Conservation (phyloP, 768 basidiomycete species). For the Suillus alpinus region DNA sequence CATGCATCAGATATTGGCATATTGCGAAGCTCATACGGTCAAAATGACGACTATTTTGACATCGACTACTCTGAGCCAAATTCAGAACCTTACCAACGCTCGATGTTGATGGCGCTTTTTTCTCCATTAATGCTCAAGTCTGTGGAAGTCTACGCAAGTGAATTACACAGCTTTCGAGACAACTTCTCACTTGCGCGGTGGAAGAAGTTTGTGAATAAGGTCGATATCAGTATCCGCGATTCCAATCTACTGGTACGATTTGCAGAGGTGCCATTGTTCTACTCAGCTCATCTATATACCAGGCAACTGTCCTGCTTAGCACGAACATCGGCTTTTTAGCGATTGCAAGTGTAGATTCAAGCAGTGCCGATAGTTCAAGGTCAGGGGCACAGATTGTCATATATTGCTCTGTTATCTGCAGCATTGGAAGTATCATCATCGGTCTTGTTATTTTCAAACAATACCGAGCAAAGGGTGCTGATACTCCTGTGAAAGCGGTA, state of each 20-base stretch:
- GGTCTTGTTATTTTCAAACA: slow-evolving; percentile 32
- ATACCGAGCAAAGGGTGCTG: slow-evolving; percentile 30
- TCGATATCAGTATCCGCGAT: slow-evolving; percentile 30
- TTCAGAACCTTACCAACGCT: slow-evolving; percentile 18
- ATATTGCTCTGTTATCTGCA: slow-evolving; percentile 28
- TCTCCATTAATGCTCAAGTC: slow-evolving; percentile 22
- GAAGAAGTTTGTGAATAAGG: slow-evolving; percentile 28
- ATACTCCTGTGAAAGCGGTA: slow-evolving; percentile 30
- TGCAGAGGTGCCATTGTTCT: neutral
- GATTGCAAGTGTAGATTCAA: slow-evolving; percentile 12
- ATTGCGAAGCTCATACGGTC: slow-evolving; percentile 28
- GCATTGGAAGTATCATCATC: slow-evolving; percentile 26
- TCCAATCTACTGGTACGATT: slow-evolving; percentile 26
- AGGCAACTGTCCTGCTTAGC: slow-evolving; percentile 29
- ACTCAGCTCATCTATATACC: neutral
- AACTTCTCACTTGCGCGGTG: slow-evolving; percentile 25
- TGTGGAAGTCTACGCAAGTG: slow-evolving; percentile 26
- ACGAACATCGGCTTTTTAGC: slow-evolving; percentile 25
- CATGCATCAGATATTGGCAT: slow-evolving; percentile 24
- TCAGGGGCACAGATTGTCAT: slow-evolving; percentile 21
- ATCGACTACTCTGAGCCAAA: slow-evolving; percentile 19
- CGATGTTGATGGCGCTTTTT: slow-evolving; percentile 16
- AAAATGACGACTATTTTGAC: slow-evolving; percentile 30
- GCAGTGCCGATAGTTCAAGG: slow-evolving; percentile 7
- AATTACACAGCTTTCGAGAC: slow-evolving; percentile 27